phyloP scores from a whole-genome alignment of 148 eudicot genomes.

The Rhododendron ferrugineum region DNA sequence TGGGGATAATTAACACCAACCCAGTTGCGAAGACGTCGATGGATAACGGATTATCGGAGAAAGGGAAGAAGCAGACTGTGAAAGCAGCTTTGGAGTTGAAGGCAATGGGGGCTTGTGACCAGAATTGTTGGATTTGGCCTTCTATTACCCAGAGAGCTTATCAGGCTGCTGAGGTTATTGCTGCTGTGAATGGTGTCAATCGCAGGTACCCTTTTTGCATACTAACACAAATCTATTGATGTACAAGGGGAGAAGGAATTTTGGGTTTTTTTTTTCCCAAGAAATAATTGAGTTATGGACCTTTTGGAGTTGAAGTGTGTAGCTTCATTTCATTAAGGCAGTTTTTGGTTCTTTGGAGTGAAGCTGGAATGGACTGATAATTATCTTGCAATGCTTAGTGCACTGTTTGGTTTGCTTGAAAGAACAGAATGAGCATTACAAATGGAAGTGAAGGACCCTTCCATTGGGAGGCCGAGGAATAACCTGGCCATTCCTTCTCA shows the following conservation, averaged over 20 bases:
- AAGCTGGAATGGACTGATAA: neutral
- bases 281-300: neutral
- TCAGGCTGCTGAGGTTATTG: slow-evolving; percentile 95
- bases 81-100: slow-evolving; percentile 63
- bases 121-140: slow-evolving; percentile 99
- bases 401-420: neutral
- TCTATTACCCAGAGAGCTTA: slow-evolving; percentile 96
- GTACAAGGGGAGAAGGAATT: neutral
- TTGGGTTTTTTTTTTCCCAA: neutral
- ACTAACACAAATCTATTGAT: neutral
- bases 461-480: neutral
- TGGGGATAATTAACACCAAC: slow-evolving; percentile 88
- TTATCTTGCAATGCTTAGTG: neutral
- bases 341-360: neutral
- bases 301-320: neutral
- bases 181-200: slow-evolving; percentile 54
- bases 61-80: slow-evolving; percentile 68
- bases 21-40: slow-evolving; percentile 91
- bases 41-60: slow-evolving; percentile 75
- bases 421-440: neutral
- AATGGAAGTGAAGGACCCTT: neutral
- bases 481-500: neutral
- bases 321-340: neutral
- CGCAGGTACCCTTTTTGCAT: slow-evolving; percentile 44
- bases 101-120: slow-evolving; percentile 74